Evolutionary conservation across 2,329 filamentous ascomycete genomes (phyloP).

Genomic region (Aspergillus nomiae): DNA sequence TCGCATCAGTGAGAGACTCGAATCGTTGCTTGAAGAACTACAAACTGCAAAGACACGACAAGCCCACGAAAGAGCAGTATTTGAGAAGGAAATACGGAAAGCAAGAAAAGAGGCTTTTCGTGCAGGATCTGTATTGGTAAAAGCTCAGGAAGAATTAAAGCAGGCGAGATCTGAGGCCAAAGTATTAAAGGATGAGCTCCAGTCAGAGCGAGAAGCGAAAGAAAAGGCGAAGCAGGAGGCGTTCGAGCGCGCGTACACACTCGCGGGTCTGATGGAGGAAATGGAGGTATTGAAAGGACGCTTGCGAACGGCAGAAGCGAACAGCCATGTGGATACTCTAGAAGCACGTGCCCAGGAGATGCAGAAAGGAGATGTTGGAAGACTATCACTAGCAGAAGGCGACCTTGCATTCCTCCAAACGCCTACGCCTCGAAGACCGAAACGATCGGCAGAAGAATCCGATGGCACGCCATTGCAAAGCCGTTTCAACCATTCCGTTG

Average conservation of each 20-base stretch:
- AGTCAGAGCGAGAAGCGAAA: constrained; percentile 51
- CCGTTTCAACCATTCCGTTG: constrained; percentile 7
- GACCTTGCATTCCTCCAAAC: constrained; percentile 35
- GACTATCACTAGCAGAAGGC: constrained; percentile 33
- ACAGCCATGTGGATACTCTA: constrained; percentile 35
- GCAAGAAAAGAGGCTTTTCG: constrained; percentile 61
- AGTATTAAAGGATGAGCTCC: constrained; percentile 55
- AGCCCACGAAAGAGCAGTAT: constrained; percentile 49
- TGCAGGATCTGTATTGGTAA: constrained; percentile 56
- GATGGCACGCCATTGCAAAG: constrained; percentile 22
- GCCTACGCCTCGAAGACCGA: constrained; percentile 35
- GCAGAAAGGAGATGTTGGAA: constrained; percentile 28
- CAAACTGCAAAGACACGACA: constrained; percentile 54
- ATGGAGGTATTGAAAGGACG: constrained; percentile 45
- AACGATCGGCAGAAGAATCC: constrained; percentile 35
- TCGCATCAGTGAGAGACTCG: constrained; percentile 47
- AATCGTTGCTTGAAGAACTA: constrained; percentile 54
- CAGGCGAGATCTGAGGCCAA: constrained; percentile 48
- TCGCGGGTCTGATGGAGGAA: constrained; percentile 49
- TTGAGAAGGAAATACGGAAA: constrained; percentile 60
- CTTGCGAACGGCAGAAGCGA: constrained; percentile 41
- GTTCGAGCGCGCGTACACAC: constrained; percentile 49
- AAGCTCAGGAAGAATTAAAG: constrained; percentile 55
- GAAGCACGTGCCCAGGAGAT: constrained; percentile 37
- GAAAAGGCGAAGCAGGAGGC: constrained; percentile 50